phyloP scores from a whole-genome alignment of 441 rosid genomes.

The Brassica hybrid region DNA sequence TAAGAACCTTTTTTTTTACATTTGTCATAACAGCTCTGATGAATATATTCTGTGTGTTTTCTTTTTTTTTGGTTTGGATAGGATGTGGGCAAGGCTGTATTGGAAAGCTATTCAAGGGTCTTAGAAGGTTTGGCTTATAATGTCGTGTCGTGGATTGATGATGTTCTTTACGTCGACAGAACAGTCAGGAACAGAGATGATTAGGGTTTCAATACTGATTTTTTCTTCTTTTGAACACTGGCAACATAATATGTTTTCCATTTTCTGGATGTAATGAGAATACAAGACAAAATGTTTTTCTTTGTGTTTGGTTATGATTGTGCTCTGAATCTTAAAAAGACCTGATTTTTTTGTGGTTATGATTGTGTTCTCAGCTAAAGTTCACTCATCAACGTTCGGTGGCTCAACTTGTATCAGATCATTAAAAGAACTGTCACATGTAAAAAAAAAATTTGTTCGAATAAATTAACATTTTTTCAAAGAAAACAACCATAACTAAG shows the following conservation, averaged over 20 bases:
- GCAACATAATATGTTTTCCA: not conserved
- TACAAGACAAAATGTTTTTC: not conserved
- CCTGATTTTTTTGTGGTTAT: not conserved
- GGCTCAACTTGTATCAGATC: too few species aligned
- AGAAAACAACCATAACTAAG: not conserved
- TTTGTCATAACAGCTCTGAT: too few species aligned
- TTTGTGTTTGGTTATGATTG: not conserved
- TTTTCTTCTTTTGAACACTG: not conserved
- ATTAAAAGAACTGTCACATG: too few species aligned
- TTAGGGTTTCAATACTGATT: slow-evolving; percentile 15
- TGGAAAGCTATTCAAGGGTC: slow-evolving; percentile 95
- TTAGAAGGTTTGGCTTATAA: slow-evolving; percentile 96
- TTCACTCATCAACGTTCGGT: too few species aligned
- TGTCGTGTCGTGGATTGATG: slow-evolving; percentile 95
- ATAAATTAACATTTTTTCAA: too few species aligned
- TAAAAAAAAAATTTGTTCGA: too few species aligned
- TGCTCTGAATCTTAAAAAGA: slow-evolving; percentile 9
- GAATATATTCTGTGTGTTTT: too few species aligned
- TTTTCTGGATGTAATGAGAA: slow-evolving; percentile 16
- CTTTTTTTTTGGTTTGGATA: slow-evolving; percentile 36
- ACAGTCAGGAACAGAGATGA: slow-evolving; percentile 58
- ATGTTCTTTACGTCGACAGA: slow-evolving; percentile 81
- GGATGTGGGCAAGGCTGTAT: slow-evolving; percentile 92
- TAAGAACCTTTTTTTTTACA: not conserved
- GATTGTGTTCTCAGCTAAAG: too few species aligned